Base-by-base conservation (phyloP, 2,329 filamentous ascomycete genomes). In the Lachnellula suecica region DNA sequence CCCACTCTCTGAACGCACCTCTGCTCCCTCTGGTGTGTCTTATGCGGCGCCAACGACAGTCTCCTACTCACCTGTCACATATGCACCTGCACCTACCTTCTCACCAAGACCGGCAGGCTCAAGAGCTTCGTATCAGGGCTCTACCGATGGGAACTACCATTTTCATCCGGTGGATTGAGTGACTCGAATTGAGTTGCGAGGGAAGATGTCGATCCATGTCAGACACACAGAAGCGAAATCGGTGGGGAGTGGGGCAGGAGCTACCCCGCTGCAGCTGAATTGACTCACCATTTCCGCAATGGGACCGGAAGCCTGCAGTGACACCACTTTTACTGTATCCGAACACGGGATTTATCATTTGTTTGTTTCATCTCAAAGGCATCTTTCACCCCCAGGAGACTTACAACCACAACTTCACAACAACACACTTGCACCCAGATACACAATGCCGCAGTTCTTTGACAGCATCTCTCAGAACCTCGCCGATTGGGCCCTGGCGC, bases 401-500 rank as follows among this genome's bases (percentile, higher is more conserved):
- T 19, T n/a, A 8, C 35, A 38, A 40, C n/a, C n/a, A 40, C 19
- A 40, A 3, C 37, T 19, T 40, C 37, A 22, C 37, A 4, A 22
- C 37, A 40, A 19, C 19, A 40, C 37, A 22, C 37, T 19, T 19
- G 23, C 11, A 43, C 25, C 22, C 8, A 17, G 11, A 13, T 29
- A 35, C 54, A 63, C 50, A 51, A 88, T 88, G 84, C 73, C 74
- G 17, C 79, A 80, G 67, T 85, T 81, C 68, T 85, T 75, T 65
- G 66, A 76, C 17, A 76, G 75, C 34, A 75, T 89, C 55, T 67
- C 76, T 3, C 66, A 74, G 6, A 73, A 84, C 25, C 77, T 89
- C 29, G 73, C 76, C 51, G 70, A 75, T 37, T 91, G 87, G 85
- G 80, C 84, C 46, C 74, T 84, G 44, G 69, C 74, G 10, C 88